Percentiles rank a stretch among this genome's conserved stretches.
Conservation (phyloP, 2,329 filamentous ascomycete genomes). For the Ascochyta viciae-villosae region DNA sequence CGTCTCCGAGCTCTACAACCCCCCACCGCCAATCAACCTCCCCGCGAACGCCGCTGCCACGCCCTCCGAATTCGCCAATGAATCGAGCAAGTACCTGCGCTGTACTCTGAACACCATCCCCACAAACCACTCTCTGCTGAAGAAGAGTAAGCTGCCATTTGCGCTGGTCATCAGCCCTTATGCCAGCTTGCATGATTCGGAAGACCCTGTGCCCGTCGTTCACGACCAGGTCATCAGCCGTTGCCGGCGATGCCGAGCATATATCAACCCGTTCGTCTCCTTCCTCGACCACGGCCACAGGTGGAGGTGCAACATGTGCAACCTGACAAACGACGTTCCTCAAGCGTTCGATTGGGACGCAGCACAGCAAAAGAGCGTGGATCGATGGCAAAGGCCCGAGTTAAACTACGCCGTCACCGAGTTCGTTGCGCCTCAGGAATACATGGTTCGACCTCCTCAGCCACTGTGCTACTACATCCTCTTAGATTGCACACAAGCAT, state of each 20-base stretch:
- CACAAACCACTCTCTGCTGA: conserved; percentile 88
- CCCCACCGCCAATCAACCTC: conserved; percentile 88
- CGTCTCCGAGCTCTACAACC: conserved; percentile 87
- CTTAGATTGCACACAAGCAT: conserved; percentile 58
- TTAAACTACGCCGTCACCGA: conserved; percentile 97
- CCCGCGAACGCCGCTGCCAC: conserved; percentile 94
- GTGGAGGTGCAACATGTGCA: conserved; percentile 99
- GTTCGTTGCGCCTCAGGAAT: conserved; percentile 97
- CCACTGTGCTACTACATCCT: conserved; percentile 59
- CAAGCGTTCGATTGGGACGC: conserved; percentile 99
- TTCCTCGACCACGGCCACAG: conserved; percentile 97
- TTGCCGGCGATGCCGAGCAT: conserved; percentile 92
- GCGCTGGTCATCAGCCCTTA: conserved; percentile 97
- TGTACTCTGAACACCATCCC: conserved; percentile 95
- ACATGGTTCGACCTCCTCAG: conserved; percentile 98
- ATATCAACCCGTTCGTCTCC: conserved; percentile 56
- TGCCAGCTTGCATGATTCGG: conserved; percentile 86
- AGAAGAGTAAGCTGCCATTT: conserved; percentile 93
- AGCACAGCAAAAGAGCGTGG: conserved; percentile 82
- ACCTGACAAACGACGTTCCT: conserved; percentile 97
- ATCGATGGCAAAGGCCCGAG: conserved; percentile 90
- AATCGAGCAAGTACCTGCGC: conserved; percentile 89
- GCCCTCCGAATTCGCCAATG: conserved; percentile 89
- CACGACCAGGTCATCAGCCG: conserved; percentile 97
- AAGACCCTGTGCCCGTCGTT: conserved; percentile 89